These are phyloP conservation scores for Rhododendron williamsianum DNA, from an alignment of 148 eudicot species.

Conservation along the genomic window DNA sequence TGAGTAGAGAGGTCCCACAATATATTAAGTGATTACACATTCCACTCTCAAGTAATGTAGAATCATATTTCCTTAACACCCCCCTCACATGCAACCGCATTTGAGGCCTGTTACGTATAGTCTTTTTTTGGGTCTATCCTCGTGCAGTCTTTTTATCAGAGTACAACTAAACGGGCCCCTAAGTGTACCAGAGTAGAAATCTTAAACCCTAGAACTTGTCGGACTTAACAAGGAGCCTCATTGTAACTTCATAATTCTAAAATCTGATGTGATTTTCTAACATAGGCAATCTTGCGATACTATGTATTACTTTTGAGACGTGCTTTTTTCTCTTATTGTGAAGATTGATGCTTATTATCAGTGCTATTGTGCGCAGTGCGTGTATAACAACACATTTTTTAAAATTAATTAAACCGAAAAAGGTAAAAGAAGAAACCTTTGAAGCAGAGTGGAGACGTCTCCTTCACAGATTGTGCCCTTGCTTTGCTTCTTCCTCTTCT, in stretches of 20 bases:
- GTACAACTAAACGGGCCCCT: neutral
- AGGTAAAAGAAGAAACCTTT: constrained; percentile 34
- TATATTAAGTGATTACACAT: neutral
- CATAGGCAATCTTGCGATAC: neutral
- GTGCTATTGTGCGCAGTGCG: neutral
- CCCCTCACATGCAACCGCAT: too few relatives aligned
- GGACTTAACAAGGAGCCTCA: neutral
- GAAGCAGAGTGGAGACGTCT: constrained; percentile 47
- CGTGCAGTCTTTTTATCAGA: too few relatives aligned
- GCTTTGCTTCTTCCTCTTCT: constrained; percentile 34
- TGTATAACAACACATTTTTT: neutral
- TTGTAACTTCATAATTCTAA: neutral
- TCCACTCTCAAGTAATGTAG: neutral
- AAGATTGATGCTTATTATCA: neutral
- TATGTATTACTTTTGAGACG: neutral
- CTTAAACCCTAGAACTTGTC: neutral
- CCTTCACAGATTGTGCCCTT: constrained; percentile 48
- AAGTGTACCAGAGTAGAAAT: neutral
- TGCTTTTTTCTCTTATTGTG: neutral
- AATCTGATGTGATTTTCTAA: neutral
- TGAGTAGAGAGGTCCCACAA: neutral
- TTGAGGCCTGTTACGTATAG: too few relatives aligned
- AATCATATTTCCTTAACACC: too few relatives aligned
- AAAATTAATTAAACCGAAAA: neutral
- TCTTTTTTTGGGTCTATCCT: too few relatives aligned